Evolutionary conservation across 306 rosid species (phyloP).

Genomic region (Castanospermum australe): DNA sequence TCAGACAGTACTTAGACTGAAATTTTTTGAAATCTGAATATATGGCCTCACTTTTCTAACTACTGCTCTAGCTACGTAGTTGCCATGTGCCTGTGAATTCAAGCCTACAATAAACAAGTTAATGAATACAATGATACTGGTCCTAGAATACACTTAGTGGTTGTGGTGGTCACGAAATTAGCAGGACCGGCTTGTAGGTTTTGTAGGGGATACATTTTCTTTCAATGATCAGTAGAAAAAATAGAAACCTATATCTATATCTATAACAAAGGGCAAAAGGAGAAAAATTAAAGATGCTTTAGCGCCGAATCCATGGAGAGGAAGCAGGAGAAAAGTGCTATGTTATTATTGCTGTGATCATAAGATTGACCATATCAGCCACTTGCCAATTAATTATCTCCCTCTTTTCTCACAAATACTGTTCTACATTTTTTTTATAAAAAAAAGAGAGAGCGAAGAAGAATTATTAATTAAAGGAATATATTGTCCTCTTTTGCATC

Average conservation of each 20-base stretch:
- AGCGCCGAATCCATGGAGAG: conserved; percentile 36
- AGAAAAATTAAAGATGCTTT: conserved; percentile 39
- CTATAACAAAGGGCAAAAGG: neutral
- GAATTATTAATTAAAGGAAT: neutral
- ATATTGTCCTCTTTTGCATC: conserved; percentile 4
- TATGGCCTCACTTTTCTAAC: conserved; percentile 34
- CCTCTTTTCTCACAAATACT: conserved; percentile 3
- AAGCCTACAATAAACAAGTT: conserved; percentile 29
- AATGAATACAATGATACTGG: conserved; percentile 5
- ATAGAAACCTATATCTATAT: neutral
- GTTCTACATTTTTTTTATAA: neutral
- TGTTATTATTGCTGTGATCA: conserved; percentile 27
- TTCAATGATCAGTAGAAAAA: neutral
- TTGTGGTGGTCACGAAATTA: conserved; percentile 9
- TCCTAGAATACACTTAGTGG: neutral
- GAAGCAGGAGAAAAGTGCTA: conserved; percentile 20
- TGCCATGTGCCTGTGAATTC: conserved; percentile 58
- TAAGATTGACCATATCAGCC: conserved; percentile 38
- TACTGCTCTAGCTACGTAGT: conserved; percentile 38
- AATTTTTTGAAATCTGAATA: conserved; percentile 20
- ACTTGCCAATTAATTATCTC: conserved; percentile 26
- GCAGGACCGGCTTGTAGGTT: neutral
- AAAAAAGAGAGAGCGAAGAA: neutral
- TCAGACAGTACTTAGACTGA: conserved; percentile 4
- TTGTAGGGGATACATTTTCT: neutral